These are phyloP conservation scores for Mycena pura DNA, from an alignment of 768 basidiomycete species.

Conservation along the genomic window DNA sequence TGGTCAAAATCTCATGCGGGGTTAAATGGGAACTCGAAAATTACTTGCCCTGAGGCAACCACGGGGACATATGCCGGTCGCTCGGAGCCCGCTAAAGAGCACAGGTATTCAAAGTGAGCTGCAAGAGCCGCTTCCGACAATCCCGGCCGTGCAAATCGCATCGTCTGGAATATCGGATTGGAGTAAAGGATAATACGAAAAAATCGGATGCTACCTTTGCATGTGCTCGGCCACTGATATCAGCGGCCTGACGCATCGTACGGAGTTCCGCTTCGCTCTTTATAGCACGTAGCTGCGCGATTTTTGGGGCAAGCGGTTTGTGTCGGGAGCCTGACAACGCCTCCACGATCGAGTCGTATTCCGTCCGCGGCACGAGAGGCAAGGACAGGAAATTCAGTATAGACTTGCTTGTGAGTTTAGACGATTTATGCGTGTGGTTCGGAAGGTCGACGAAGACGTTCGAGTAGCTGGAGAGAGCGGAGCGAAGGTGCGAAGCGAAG, in stretches of 20 bases:
- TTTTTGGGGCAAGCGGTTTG: constrained; percentile 65
- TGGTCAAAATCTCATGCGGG: background rate
- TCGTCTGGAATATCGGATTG: constrained; percentile 59
- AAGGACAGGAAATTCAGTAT: constrained; percentile 60
- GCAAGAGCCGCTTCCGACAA: constrained; percentile 66
- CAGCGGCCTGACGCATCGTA: constrained; percentile 85
- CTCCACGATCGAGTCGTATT: constrained; percentile 64
- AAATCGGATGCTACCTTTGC: constrained; percentile 62
- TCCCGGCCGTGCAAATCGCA: constrained; percentile 72
- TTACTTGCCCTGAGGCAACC: constrained; percentile 85
- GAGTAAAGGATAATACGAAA: background rate
- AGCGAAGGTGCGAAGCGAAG: constrained; percentile 66
- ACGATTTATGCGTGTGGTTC: constrained; percentile 31
- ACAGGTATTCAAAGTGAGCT: constrained; percentile 91
- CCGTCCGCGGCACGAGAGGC: constrained; percentile 41
- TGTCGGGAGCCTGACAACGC: constrained; percentile 53
- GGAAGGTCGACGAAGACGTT: constrained; percentile 61
- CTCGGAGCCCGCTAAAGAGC: constrained; percentile 79
- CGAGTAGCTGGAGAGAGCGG: constrained; percentile 54
- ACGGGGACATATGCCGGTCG: constrained; percentile 98
- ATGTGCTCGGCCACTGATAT: constrained; percentile 86
- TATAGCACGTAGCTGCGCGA: constrained; percentile 74
- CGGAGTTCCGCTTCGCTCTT: constrained; percentile 82
- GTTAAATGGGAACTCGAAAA: background rate
- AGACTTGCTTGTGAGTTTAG: constrained; percentile 56